phyloP scores from a whole-genome alignment of 2,329 filamentous ascomycete genomes.

The Colletotrichum lupini region DNA sequence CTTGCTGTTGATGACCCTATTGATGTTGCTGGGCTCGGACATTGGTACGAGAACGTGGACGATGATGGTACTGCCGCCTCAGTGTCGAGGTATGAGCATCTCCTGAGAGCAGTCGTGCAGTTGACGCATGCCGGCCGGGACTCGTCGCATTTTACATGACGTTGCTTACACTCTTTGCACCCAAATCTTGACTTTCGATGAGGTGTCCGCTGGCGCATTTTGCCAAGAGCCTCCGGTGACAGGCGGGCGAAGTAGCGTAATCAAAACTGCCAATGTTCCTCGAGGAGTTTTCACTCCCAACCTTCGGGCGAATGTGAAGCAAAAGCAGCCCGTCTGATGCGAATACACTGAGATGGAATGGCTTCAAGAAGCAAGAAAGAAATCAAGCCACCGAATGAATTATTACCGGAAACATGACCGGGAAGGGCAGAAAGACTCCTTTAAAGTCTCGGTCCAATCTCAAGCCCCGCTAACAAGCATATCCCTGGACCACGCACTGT shows the following conservation, averaged over 20 bases:
- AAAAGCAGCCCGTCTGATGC: no score
- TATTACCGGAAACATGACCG: neutral
- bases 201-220: conserved; percentile 20
- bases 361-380: no score
- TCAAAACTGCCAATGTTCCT: no score
- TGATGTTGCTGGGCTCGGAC: conserved; percentile 15
- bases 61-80: neutral
- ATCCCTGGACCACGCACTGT: conserved; percentile 4
- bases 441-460: conserved; percentile 11
- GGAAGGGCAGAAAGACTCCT: neutral
- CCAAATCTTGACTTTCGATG: conserved; percentile 54
- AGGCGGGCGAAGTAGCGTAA: no score
- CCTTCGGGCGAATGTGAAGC: neutral
- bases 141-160: conserved; percentile 57
- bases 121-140: conserved; percentile 51
- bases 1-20: conserved; percentile 7
- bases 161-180: conserved; percentile 52
- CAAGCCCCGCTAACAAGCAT: conserved; percentile 4
- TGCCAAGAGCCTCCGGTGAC: neutral
- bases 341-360: no score
- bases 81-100: conserved; percentile 45
- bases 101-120: conserved; percentile 49
- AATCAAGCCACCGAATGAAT: no score
- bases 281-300: neutral
- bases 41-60: conserved; percentile 7